Percentiles rank a stretch among this genome's conserved stretches.
These are phyloP conservation scores for Fusarium subtropicale DNA, from an alignment of 2,329 filamentous ascomycete genomes.

Conservation along the genomic window DNA sequence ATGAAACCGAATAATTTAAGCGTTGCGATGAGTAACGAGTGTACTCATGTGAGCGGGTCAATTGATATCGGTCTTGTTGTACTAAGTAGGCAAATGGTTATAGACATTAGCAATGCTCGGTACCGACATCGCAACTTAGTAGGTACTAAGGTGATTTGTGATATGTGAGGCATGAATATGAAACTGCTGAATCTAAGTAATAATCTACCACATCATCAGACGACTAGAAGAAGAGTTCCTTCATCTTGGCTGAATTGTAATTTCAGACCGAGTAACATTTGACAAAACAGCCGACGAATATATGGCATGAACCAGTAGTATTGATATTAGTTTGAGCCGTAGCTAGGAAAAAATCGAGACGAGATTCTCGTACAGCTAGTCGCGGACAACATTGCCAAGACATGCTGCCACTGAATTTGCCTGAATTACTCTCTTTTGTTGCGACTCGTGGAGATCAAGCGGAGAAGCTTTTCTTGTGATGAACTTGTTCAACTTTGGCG, in stretches of 20 bases:
- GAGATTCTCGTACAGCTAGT: neutral
- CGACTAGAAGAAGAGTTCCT: neutral
- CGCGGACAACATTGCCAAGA: neutral
- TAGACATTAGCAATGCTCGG: neutral
- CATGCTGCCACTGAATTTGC: neutral
- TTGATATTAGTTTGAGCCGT: neutral
- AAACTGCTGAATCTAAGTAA: neutral
- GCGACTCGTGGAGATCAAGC: neutral
- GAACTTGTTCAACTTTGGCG: neutral
- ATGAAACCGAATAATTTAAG: neutral
- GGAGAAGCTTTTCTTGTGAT: neutral
- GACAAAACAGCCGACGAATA: neutral
- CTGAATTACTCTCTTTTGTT: neutral
- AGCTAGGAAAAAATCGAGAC: too few relatives aligned
- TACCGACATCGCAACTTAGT: neutral
- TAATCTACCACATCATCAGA: neutral
- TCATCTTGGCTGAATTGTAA: neutral
- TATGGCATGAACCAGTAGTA: neutral
- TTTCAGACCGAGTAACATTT: neutral
- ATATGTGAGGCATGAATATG: neutral
- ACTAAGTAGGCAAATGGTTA: neutral
- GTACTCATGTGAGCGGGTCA: neutral
- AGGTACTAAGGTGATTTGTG: neutral
- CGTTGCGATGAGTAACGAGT: neutral
- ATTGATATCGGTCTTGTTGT: neutral